These are phyloP conservation scores for Paragyromitra xinjiangensis DNA, from an alignment of 495 filamentous ascomycete genomes.

Conservation along the genomic window DNA sequence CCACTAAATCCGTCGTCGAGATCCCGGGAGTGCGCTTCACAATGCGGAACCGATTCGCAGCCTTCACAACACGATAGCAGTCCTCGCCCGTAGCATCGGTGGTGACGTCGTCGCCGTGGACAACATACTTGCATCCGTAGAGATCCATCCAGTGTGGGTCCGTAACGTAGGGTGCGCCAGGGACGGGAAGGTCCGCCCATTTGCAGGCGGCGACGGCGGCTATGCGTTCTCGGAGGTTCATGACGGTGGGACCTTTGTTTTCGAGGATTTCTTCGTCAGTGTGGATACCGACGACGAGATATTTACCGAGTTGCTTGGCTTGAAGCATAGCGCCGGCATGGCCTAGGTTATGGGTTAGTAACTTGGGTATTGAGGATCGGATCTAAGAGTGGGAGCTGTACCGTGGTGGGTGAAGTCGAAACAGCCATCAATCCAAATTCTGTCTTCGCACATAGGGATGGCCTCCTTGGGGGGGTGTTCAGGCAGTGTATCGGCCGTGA, in stretches of 20 bases:
- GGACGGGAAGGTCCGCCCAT: conserved; percentile 85
- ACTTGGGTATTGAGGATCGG: not conserved
- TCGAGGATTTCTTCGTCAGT: conserved; percentile 92
- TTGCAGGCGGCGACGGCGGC: conserved; percentile 92
- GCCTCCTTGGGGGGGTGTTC: conserved; percentile 45
- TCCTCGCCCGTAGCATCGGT: conserved; percentile 86
- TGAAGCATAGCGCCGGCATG: conserved; percentile 98
- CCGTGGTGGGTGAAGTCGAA: conserved; percentile 99
- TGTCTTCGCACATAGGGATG: conserved; percentile 65
- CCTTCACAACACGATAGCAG: conserved; percentile 96
- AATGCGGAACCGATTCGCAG: conserved; percentile 86
- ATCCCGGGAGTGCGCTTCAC: conserved; percentile 97
- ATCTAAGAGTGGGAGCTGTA: conserved; percentile 58
- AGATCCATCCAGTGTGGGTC: conserved; percentile 90
- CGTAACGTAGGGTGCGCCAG: conserved; percentile 93
- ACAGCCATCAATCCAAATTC: conserved; percentile 97
- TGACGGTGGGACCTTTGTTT: conserved; percentile 98
- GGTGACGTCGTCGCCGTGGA: conserved; percentile 90
- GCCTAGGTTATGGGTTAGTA: conserved; percentile 65
- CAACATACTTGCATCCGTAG: conserved; percentile 90
- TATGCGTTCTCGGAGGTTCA: conserved; percentile 88
- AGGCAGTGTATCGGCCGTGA: conserved; percentile 45
- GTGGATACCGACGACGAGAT: conserved; percentile 90
- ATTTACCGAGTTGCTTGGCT: conserved; percentile 82
- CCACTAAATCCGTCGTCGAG: conserved; percentile 95